These are phyloP conservation scores for Beauveria pseudobassiana DNA, from an alignment of 2,329 filamentous ascomycete genomes.

Conservation along the genomic window DNA sequence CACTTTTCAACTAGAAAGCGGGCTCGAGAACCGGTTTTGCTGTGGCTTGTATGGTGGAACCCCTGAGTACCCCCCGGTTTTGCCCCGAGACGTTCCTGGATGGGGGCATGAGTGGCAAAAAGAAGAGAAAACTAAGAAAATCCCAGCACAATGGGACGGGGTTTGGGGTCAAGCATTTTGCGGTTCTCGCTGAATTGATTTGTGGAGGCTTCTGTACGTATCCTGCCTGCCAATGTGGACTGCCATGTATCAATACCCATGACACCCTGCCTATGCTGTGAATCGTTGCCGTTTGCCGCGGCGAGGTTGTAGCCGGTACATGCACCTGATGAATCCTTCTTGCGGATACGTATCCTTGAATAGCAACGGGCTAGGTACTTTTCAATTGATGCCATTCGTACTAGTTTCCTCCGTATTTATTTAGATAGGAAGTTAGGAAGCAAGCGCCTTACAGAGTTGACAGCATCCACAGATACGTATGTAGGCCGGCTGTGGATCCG, in stretches of 20 bases:
- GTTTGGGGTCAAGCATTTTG: background rate
- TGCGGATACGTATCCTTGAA: background rate
- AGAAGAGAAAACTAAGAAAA: background rate
- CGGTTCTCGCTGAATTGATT: background rate
- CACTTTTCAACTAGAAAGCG: background rate
- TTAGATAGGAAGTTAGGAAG: no score
- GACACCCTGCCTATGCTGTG: background rate
- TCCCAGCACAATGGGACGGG: background rate
- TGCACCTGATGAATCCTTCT: background rate
- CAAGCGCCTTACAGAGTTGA: background rate
- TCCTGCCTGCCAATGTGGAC: background rate
- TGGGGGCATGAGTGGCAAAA: background rate
- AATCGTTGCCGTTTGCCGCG: background rate
- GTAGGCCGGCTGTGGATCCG: background rate
- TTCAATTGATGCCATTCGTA: conserved; percentile 4
- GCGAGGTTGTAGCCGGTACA: background rate
- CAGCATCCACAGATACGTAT: no score
- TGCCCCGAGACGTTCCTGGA: conserved; percentile 7
- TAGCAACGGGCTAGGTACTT: background rate
- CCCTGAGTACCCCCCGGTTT: background rate
- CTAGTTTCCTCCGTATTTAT: background rate
- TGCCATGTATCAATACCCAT: background rate
- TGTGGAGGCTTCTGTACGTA: background rate
- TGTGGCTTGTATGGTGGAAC: conserved; percentile 3
- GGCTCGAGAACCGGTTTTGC: conserved; percentile 6